Evolutionary conservation across 2,329 filamentous ascomycete genomes (phyloP), one percentile per base, ranked within the genome.

Genomic region (Juglanconis sp.): DNA sequence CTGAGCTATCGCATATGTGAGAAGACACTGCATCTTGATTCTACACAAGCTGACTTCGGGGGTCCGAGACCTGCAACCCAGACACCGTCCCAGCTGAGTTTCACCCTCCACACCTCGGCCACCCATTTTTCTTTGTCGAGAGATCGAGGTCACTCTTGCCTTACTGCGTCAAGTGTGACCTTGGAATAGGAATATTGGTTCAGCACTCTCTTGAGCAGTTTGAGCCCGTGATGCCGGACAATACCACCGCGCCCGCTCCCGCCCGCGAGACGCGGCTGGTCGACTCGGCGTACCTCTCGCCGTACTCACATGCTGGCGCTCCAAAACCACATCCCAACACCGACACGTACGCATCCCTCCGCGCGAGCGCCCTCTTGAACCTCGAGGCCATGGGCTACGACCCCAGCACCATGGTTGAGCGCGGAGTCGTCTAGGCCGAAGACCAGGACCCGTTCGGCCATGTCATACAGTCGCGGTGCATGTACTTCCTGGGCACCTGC

Each of bases 371-470:
- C 7, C 54, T 68, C 32, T 59, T 62, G 3, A 65, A 38, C 6
- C 63, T 66, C 9, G 59, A 63, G 51, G 60, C 62, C 15, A 65
- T 65, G 65, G 65, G 62, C 0, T 65, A 57, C 35, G 63, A 64
- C 31, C 61, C 65, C 2, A 55, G 52, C 4, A 65, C 59, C 15
- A 66, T 68, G 49, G 24, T 40, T 17, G 49, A 58, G 31, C 49
- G 49, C 3, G 67, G 67, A 5, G 65, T 70, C 8, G 47, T 66
- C 9, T 69, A 67, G 68, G 68, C 67, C 7, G 64, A 68, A 35
- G 59, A 70, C 34, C 67, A 70, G 35, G 68, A 68, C 50, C 68
- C 67, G 1, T 68, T 62, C 38, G 67, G 66, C 34, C 65, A 70
- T 46, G 65, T 70, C 10, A 69, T 65, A 63, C 65, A 70, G 1